Evolutionary conservation across 2,329 filamentous ascomycete species (phyloP), one percentile per base, ranked within the genome.

Genomic region (Alternaria ventricosa): DNA sequence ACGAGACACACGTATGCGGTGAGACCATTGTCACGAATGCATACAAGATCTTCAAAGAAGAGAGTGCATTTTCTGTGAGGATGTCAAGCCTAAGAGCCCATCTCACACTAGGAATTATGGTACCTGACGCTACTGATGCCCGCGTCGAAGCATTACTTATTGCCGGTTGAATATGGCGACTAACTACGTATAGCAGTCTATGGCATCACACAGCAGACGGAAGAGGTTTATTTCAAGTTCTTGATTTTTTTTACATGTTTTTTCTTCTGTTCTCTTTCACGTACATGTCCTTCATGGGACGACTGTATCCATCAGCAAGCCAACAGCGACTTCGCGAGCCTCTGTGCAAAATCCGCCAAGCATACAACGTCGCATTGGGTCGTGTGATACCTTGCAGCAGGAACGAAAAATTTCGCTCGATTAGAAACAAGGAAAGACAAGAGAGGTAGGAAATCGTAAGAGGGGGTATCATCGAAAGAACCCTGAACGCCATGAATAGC

Each of bases 401-500:
- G 18, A 27, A 57, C 30, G 51, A 47, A 47, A 23, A 13, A 27
- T 56, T 23, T 20, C 30, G 46, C 44, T 28, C n/a, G 25, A 46
- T 27, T 27, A 45, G 56, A 55, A 55, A 55, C 25, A 53, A 58
- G 44, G 33, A 60, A 55, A 45, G 53, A 66, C 61, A 62, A 62
- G 55, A 63, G 18, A 60, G 43, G 44, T 57, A 64, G 47, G 23
- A 61, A 63, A 63, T 64, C 59, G 57, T 62, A 60, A 67, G 67
- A 71, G 45, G 62, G 66, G 72, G 72, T 74, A 74, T 74, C 72
- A 74, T 56, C 55, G 54, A 58, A 63, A 64, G 50, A 59, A 68
- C 63, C 69, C 66, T 69, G 66, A 60, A 68, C 63, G 63, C 67
- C 69, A 61, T 58, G 28, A 43, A 61, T 57, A 58, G 54, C 53